A percentile compares a stretch with the other conserved stretches of the same genome.
Conservation (phyloP, 2,329 filamentous ascomycete species). For the Colletotrichum sansevieriae region DNA sequence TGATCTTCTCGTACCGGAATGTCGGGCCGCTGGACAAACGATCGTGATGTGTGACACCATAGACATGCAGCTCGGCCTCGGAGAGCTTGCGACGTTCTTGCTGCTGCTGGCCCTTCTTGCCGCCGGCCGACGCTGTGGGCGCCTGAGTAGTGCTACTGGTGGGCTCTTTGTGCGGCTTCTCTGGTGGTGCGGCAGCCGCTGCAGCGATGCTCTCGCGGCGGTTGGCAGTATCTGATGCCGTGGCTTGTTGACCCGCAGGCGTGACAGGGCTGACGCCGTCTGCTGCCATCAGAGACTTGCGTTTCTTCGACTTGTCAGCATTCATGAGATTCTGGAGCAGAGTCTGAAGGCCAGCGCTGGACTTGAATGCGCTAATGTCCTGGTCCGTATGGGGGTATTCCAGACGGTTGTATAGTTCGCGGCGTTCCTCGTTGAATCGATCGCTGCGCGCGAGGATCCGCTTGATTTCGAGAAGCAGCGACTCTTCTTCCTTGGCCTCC, state of each 20-base stretch:
- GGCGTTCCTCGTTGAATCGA: conserved; percentile 87
- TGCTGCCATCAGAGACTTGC: conserved; percentile 75
- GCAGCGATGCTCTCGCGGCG: conserved; percentile 68
- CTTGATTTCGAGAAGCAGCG: conserved; percentile 89
- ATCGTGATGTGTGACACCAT: conserved; percentile 88
- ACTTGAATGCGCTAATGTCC: conserved; percentile 83
- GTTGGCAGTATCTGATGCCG: conserved; percentile 48
- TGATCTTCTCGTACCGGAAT: conserved; percentile 87
- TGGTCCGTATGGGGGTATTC: conserved; percentile 81
- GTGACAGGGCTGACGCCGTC: conserved; percentile 65
- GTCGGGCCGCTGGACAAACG: conserved; percentile 87
- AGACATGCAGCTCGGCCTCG: conserved; percentile 80
- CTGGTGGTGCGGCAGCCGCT: conserved; percentile 43
- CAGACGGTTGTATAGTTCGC: conserved; percentile 87
- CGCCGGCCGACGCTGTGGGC: conserved; percentile 54
- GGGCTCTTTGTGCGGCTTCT: conserved; percentile 57
- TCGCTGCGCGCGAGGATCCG: conserved; percentile 90
- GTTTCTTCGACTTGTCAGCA: conserved; percentile 90
- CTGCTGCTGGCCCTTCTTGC: conserved; percentile 64
- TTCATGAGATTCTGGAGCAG: conserved; percentile 86
- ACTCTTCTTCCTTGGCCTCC: conserved; percentile 92
- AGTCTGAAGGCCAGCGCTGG: conserved; percentile 82
- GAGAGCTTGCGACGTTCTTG: conserved; percentile 78
- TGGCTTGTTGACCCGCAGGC: conserved; percentile 49
- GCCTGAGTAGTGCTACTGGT: conserved; percentile 55